phyloP scores from a whole-genome alignment of 2,329 filamentous ascomycete genomes.

The Calonectria naviculata region DNA sequence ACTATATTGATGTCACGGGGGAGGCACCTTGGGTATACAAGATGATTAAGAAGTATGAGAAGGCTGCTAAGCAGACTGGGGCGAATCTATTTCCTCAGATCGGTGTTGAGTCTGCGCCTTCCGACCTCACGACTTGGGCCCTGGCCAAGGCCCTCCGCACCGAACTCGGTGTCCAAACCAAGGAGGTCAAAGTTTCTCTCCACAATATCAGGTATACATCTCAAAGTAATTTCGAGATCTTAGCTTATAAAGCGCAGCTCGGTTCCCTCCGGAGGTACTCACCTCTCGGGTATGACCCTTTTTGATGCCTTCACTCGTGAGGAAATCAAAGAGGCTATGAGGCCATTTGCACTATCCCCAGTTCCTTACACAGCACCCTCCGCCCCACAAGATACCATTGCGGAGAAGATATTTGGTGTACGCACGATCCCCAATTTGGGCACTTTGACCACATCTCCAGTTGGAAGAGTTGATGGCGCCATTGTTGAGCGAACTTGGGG shows the following conservation, averaged over 20 bases:
- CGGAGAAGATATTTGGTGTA: slow-evolving; percentile 62
- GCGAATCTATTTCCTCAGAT: slow-evolving; percentile 71
- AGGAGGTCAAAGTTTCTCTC: slow-evolving; percentile 65
- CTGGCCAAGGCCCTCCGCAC: slow-evolving; percentile 63
- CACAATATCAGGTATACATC: slow-evolving; percentile 52
- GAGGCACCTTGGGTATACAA: slow-evolving; percentile 67
- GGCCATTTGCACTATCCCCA: slow-evolving; percentile 69
- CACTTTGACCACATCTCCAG: slow-evolving; percentile 64
- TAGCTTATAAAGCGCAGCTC: slow-evolving; percentile 32
- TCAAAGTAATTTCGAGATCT: background rate
- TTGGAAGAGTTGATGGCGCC: slow-evolving; percentile 61
- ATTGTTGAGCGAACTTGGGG: slow-evolving; percentile 74
- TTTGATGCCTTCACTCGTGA: slow-evolving; percentile 64
- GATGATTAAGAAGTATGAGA: slow-evolving; percentile 71
- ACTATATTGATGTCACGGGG: slow-evolving; percentile 73
- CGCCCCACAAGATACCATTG: slow-evolving; percentile 43
- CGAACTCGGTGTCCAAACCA: slow-evolving; percentile 59
- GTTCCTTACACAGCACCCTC: slow-evolving; percentile 54
- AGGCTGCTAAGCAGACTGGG: slow-evolving; percentile 62
- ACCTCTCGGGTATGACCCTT: slow-evolving; percentile 73
- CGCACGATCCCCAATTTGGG: slow-evolving; percentile 63
- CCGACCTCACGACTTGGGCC: slow-evolving; percentile 68
- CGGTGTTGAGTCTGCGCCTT: slow-evolving; percentile 71
- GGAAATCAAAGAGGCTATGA: slow-evolving; percentile 56
- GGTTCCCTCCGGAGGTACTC: slow-evolving; percentile 72